Percentiles rank a stretch among this genome's conserved stretches.
Conservation (phyloP, 805 yeast genomes). For the Ogataea allantospora region DNA sequence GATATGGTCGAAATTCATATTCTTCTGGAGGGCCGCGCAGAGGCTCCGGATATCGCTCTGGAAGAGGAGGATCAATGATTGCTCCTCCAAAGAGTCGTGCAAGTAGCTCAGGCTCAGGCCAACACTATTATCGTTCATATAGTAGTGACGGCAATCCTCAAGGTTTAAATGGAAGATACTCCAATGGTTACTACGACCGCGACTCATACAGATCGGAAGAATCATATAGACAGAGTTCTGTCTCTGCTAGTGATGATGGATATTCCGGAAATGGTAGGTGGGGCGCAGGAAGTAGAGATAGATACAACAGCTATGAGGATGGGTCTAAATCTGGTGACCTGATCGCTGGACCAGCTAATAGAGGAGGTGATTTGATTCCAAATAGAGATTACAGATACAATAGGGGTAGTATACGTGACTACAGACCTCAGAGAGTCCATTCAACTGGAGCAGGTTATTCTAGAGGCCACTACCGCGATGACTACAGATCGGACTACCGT, state of each 20-base stretch:
- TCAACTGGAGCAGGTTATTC: conserved; percentile 12
- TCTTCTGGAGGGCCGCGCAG: conserved; percentile 17
- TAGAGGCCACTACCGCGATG: conserved; percentile 15
- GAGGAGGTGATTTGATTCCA: conserved; percentile 24
- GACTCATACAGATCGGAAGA: conserved; percentile 20
- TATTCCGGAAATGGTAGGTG: conserved; percentile 13
- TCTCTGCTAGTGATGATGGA: conserved; percentile 11
- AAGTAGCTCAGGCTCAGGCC: conserved; percentile 3
- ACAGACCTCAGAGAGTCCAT: conserved; percentile 12
- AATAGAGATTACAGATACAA: conserved; percentile 18
- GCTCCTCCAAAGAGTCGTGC: conserved; percentile 9
- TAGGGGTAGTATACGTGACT: conserved; percentile 17
- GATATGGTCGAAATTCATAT: conserved; percentile 14
- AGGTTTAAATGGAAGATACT: conserved; percentile 12
- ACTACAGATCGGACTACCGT: conserved; percentile 15
- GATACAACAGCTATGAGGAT: conserved; percentile 12
- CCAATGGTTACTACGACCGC: conserved; percentile 19
- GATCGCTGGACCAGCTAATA: conserved; percentile 20
- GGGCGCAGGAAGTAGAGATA: conserved; percentile 13
- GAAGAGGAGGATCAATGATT: conserved; percentile 15
- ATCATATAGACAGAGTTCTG: conserved; percentile 7
- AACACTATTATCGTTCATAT: conserved; percentile 18
- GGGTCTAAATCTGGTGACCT: conserved; percentile 24
- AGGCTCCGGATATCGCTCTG: conserved; percentile 19
- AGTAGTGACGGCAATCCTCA: conserved; percentile 17